Base-by-base conservation (phyloP, 805 yeast genomes). In the Teunomyces panamensis region DNA sequence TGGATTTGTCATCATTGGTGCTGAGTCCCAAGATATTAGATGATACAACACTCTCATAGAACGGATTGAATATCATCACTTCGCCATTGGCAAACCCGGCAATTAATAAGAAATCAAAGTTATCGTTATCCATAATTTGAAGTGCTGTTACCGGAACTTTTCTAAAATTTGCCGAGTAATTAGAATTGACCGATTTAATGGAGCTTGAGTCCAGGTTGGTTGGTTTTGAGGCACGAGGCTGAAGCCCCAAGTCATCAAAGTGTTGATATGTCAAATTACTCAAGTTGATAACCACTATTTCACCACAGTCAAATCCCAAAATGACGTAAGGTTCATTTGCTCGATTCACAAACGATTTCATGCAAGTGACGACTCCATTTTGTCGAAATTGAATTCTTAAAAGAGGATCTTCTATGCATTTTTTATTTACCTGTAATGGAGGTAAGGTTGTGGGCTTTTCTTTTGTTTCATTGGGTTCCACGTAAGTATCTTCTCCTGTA, bases 81-180 rank as follows among this genome's bases (percentile, higher is more conserved):
- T 81, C 80, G 2, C 92, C 92, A 64, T 84, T 83, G 26, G 80
- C 71, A 56, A 74, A 84, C 1, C 85, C 89, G n/a, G 77, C 85
- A 9, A 79, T 67, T 10, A 84, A 75, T 50, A 73, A 73, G 26
- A 70, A 60, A 3, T 78, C 81, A 54, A 69, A 62, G 10, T 58
- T 55, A 0, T 75, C 71, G 36, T 60, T 63, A n/a, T 39, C 10
- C 11, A 62, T 58, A 52, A 55, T 57, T 36, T 55, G 57, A 8
- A 62, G 39, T 7, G 64, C 47, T 5, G 63, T 58, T 8, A 58
- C 58, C 5, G 57, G 48, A n/a, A 37, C 30, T 57, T 58, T 20
- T 53, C 54, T 47, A 26, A 48, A 49, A 4, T 35, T 14, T 28
- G 11, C 17, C 9, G 49, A 46, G 32, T 45, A 45, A 14, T n/a